Evolutionary conservation across 192 early-diverging fungal genomes (phyloP).

Genomic region (Backusella circina): DNA sequence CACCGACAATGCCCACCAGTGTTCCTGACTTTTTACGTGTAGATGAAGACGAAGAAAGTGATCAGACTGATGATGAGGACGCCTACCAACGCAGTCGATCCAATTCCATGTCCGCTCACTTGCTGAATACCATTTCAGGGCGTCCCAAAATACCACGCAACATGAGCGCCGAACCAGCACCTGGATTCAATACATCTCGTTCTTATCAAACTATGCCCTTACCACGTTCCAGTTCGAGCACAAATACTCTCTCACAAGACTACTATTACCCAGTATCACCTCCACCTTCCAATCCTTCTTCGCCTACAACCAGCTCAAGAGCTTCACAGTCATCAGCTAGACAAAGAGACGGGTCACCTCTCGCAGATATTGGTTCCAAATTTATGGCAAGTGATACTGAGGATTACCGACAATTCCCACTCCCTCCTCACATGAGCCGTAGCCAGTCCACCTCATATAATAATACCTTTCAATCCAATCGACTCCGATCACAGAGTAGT

Average conservation of each 20-base stretch:
- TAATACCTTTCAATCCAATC: slow-evolving; percentile 24
- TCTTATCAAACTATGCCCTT: neutral
- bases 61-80: slow-evolving; percentile 27
- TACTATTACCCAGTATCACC: slow-evolving; percentile 47
- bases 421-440: slow-evolving; percentile 11
- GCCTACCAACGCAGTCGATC: slow-evolving; percentile 29
- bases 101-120: slow-evolving; percentile 7
- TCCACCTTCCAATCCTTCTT: slow-evolving; percentile 54
- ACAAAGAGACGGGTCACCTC: slow-evolving; percentile 43
- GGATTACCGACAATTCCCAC: slow-evolving; percentile 31
- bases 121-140: neutral
- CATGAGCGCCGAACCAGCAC: neutral
- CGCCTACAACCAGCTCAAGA: slow-evolving; percentile 43
- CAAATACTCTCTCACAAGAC: slow-evolving; percentile 3
- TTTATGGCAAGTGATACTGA: slow-evolving; percentile 41
- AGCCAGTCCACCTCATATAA: slow-evolving; percentile 11
- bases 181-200: neutral
- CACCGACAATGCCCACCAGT: slow-evolving; percentile 14
- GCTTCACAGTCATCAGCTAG: slow-evolving; percentile 33
- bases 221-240: slow-evolving; percentile 12
- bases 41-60: slow-evolving; percentile 28
- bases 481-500: slow-evolving; percentile 51
- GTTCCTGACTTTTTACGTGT: slow-evolving; percentile 13
- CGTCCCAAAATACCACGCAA: slow-evolving; percentile 2
- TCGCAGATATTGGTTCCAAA: slow-evolving; percentile 49